Evolutionary conservation across 441 rosid genomes (phyloP), one percentile per base, ranked within the genome.

Genomic region (Iberis amara): DNA sequence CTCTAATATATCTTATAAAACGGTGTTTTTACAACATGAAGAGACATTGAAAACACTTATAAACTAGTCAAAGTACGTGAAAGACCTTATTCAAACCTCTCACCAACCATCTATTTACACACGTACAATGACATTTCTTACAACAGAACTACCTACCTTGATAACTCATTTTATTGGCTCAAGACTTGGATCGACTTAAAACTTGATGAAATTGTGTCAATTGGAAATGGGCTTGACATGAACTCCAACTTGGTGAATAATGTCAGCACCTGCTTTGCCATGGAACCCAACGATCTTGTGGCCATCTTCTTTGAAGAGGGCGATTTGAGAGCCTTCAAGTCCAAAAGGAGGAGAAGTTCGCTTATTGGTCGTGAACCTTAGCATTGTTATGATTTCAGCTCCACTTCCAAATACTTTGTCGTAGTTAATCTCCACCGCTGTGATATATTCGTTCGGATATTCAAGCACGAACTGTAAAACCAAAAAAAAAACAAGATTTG

Each of bases 81-180:
- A 43, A 46, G 52, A 62, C 60, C 37, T 54, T 62, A 62, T 62
- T 62, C 59, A 61, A 61, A 43, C 52, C 4, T 48, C 13, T 12
- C 18, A 8, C 30, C 30, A 26, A 26, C 4, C 4, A 6, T 26
- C 35, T 33, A 21, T 45, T 40, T 39, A 45, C 48, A 53, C 28
- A 62, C 36, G 48, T 53, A 46, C 47, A 38, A 7, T 21, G 54
- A 46, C 54, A 11, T 6, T 35, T 38, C 45, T 7, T 46, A 54
- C 23, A 31, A 7, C 28, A 30, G 12, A 45, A 28, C 35, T 30
- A 11, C 6, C 7, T 30, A 26, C 6, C 8, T 28, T 7, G 4
- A 8, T 43, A 43, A 24, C 61, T 43, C 51, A 11, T 8, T 37
- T 57, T 57, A 57, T 46, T 57, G 7, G 18, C 13, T 24, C 37